These are phyloP conservation scores for Pestalotiopsis sp. DNA, from an alignment of 2,329 filamentous ascomycete species.

Conservation along the genomic window DNA sequence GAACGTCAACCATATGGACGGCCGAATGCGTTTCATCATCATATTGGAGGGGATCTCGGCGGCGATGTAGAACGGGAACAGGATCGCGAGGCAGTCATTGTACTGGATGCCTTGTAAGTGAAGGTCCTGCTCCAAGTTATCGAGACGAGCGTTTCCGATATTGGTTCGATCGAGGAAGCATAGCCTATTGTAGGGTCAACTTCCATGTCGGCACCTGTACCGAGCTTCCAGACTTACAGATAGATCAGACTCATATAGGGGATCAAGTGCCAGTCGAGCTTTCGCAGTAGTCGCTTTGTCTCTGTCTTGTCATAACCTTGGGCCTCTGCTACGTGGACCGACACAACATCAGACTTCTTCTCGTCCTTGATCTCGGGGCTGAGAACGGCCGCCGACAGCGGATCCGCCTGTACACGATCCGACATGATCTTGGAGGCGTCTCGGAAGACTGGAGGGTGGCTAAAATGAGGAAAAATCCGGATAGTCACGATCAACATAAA, in stretches of 20 bases:
- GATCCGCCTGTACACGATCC: background rate
- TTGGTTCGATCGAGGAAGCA: constrained; percentile 56
- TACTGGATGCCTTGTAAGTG: constrained; percentile 61
- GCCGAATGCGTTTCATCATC: constrained; percentile 61
- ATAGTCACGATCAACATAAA: background rate
- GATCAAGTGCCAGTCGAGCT: constrained; percentile 58
- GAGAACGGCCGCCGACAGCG: constrained; percentile 15
- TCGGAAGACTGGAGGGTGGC: background rate
- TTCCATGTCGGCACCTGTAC: background rate
- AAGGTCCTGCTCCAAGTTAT: constrained; percentile 37
- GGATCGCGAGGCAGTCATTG: constrained; percentile 59
- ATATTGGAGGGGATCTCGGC: constrained; percentile 62
- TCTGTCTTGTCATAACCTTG: constrained; percentile 33
- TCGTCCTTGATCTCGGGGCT: constrained; percentile 17
- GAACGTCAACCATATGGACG: constrained; percentile 63
- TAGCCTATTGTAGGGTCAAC: constrained; percentile 28
- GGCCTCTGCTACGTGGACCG: constrained; percentile 8
- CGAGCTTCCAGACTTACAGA: constrained; percentile 36
- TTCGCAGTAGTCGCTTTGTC: constrained; percentile 54
- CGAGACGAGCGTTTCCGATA: constrained; percentile 45
- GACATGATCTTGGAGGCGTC: constrained; percentile 1
- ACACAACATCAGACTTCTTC: background rate
- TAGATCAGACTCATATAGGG: constrained; percentile 64
- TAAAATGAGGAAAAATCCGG: background rate
- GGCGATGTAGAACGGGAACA: constrained; percentile 63